A percentile compares a stretch with the other conserved stretches of the same genome.
Conservation (phyloP, 495 filamentous ascomycete genomes). For the Copromyces sp. region DNA sequence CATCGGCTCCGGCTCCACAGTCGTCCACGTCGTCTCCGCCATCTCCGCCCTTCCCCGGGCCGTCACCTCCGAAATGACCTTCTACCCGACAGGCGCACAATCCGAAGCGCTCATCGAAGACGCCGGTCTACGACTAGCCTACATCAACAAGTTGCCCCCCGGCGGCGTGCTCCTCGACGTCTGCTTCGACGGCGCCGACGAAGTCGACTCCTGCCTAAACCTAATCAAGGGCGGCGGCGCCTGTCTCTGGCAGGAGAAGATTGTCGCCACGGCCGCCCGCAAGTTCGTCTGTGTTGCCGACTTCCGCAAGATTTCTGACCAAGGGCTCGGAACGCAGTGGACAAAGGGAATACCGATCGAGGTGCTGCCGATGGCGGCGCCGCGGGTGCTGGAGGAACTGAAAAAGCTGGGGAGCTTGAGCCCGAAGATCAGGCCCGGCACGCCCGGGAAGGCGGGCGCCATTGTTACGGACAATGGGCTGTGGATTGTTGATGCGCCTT, state of each 20-base stretch:
- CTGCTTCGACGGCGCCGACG: slow-evolving; percentile 90
- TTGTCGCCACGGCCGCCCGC: slow-evolving; percentile 75
- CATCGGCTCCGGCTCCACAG: slow-evolving; percentile 88
- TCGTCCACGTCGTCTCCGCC: slow-evolving; percentile 91
- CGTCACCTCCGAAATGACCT: slow-evolving; percentile 54
- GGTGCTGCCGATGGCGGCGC: slow-evolving; percentile 72
- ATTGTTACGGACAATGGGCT: slow-evolving; percentile 89
- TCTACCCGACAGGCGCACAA: slow-evolving; percentile 88
- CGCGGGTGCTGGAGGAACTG: slow-evolving; percentile 58
- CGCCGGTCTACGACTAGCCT: slow-evolving; percentile 64
- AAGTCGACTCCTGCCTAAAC: slow-evolving; percentile 91
- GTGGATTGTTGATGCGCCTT: slow-evolving; percentile 88
- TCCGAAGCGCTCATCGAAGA: slow-evolving; percentile 70
- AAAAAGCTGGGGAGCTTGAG: slow-evolving; percentile 55
- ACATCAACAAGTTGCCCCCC: slow-evolving; percentile 61
- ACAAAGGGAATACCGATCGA: slow-evolving; percentile 77
- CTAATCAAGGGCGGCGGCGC: slow-evolving; percentile 96
- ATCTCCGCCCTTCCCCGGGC: slow-evolving; percentile 53
- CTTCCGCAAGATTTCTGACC: slow-evolving; percentile 61
- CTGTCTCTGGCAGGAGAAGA: slow-evolving; percentile 95
- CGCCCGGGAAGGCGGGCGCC: slow-evolving; percentile 63
- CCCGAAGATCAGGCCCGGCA: slow-evolving; percentile 58
- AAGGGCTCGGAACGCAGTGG: slow-evolving; percentile 67
- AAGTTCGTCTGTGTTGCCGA: slow-evolving; percentile 94
- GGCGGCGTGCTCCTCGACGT: slow-evolving; percentile 51